These are phyloP conservation scores for Rhizoclosmatium sp. DNA, from an alignment of 192 early-diverging fungal genomes.

Conservation along the genomic window DNA sequence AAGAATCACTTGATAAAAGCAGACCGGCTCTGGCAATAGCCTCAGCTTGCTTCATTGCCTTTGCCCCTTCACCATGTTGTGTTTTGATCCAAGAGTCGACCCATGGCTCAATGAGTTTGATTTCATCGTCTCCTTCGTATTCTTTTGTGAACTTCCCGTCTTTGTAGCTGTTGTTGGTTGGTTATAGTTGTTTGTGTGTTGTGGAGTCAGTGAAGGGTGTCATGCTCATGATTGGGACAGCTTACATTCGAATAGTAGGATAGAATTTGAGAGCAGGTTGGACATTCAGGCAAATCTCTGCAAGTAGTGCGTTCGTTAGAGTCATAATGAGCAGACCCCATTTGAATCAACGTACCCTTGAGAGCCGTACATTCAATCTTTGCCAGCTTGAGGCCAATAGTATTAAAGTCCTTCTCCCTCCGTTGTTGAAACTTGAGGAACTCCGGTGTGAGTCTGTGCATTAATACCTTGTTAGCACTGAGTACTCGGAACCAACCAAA, in stretches of 20 bases:
- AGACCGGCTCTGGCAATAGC: not conserved
- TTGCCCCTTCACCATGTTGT: constrained; percentile 10
- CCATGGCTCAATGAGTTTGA: constrained; percentile 1
- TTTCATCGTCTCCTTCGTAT: constrained; percentile 26
- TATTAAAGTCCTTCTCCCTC: constrained; percentile 10
- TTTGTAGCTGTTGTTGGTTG: constrained; percentile 21
- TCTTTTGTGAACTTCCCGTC: constrained; percentile 15
- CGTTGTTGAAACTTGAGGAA: constrained; percentile 8
- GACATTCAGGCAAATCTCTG: not conserved
- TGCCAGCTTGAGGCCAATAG: not conserved
- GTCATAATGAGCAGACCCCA: not conserved
- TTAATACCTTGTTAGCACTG: not conserved
- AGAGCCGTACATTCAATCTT: constrained; percentile 15
- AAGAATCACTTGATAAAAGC: not conserved
- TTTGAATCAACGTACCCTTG: not conserved
- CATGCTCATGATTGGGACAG: not conserved
- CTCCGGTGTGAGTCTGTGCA: constrained; percentile 22
- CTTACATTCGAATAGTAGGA: constrained; percentile 30
- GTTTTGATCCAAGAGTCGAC: constrained; percentile 11
- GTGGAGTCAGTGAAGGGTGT: not conserved
- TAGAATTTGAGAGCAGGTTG: constrained; percentile 8
- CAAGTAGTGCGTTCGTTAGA: not conserved
- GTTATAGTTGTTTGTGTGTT: not conserved
- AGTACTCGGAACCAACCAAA: not conserved
- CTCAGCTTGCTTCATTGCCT: constrained; percentile 16